Evolutionary conservation across 768 basidiomycete species (phyloP), one percentile per base, ranked within the genome.

Genomic region (Leccinellum rugosiceps): DNA sequence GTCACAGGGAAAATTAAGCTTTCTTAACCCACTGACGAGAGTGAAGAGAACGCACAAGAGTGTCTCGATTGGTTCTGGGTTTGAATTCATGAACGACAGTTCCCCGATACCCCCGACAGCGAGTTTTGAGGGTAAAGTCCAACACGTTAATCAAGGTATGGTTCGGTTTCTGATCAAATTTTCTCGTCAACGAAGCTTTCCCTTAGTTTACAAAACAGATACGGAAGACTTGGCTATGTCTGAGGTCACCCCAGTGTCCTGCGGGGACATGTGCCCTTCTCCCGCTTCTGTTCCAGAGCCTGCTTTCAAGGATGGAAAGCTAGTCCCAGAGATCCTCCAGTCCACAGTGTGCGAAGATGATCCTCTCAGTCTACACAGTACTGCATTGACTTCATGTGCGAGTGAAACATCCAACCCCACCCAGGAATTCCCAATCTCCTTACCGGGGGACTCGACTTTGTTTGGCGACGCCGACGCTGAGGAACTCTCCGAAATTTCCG

Each of bases 401-500:
- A 50, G 21, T 10, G 21, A n/a, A 51, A 26, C 35, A 9, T 48
- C 52, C 28, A 30, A 49, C 14, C 21, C 34, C 19, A 4, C 35
- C 31, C 53, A 32, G 23, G n/a, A 53, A 23, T 35, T 45, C 21
- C 21, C 32, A 13, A 14, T 13, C 10, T 35, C 48, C 32, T 26
- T 38, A 32, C 55, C 15, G 3, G 49, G 41, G 13, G 48, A 58
- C 32, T 65, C 34, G 15, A 52, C 43, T 3, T 46, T 58, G n/a
- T 64, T 66, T 59, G 65, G 57, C 19, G 58, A 54, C 52, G 34
- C 44, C 49, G 65, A 73, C 25, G 68, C 7, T 4, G n/a, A n/a
- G 38, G 38, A 66, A 23, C 55, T 70, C 26, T 75, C 75, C 26
- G 72, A 76, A 48, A 63, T 75, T 57, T 75, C 75, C 17, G 68